These are phyloP conservation scores for Cynara cardunculus DNA, from an alignment of 129 eudicot species.

Conservation along the genomic window DNA sequence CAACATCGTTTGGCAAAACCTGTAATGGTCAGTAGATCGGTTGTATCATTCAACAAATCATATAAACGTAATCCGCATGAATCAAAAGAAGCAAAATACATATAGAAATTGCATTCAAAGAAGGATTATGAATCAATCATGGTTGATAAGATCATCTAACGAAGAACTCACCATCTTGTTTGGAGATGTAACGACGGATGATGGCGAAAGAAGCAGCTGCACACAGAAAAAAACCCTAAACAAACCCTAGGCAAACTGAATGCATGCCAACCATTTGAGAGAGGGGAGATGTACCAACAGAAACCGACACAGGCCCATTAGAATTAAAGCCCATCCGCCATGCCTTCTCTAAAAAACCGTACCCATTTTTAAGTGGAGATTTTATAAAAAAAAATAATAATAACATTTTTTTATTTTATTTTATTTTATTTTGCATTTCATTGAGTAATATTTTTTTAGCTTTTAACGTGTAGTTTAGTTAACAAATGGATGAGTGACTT, in stretches of 20 bases:
- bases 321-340: neutral
- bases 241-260: neutral
- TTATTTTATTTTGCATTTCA: no score
- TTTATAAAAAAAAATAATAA: no score
- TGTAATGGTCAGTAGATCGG: neutral
- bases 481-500: no score
- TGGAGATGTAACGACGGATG: neutral
- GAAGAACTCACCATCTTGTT: slow-evolving; percentile 15
- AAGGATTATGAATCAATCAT: neutral
- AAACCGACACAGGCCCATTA: neutral
- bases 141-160: no score
- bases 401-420: no score
- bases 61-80: neutral
- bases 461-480: no score
- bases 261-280: neutral
- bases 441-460: no score
- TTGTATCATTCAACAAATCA: neutral
- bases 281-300: neutral
- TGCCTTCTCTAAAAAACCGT: neutral
- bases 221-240: neutral
- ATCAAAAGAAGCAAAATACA: neutral
- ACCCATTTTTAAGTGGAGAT: neutral
- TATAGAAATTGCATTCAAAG: neutral
- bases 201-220: neutral
- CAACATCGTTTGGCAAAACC: slow-evolving; percentile 39